Evolutionary conservation across 139 green algal genomes (phyloP), one percentile per base, ranked within the genome.

Genomic region (Ostreobium quekettii): DNA sequence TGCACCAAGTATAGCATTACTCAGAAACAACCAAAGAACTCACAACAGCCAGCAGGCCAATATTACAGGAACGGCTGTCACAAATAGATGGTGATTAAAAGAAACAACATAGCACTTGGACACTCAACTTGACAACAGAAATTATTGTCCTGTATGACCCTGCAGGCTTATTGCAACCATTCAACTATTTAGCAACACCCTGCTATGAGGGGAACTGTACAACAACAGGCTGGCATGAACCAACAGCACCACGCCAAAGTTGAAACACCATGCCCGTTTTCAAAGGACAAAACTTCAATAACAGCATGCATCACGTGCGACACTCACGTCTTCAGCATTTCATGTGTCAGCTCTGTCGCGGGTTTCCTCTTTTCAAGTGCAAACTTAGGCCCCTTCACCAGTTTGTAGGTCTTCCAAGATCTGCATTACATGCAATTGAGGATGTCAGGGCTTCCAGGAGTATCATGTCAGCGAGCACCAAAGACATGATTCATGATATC

Each of bases 351-450:
- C 72, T 99, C 95, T 1, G 93, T 97, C 30, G 83, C 86, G n/a
- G 78, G 67, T 83, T 96, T 95, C 49, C 86, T 89, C 31, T 84
- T 79, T 78, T 97, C 76, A 71, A 97, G 73, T 22, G 93, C 90
- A 85, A 97, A 99, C 76, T 96, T 90, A 56, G 93, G 75, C 0
- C 95, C 95, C 71, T 95, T 96, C 64, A 36, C 74, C 35, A 97
- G 64, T 42, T 71, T 73, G 74, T 89, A 97, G 24, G 89, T 95
- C 71, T 85, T 96, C 86, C 86, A 91, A 3, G 78, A 65, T 56
- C 77, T 86, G 75, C 31, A 71, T 2, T 36, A 15, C 36, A 53
- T 69, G 35, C n/a, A n/a, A n/a, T n/a, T n/a, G n/a, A n/a, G n/a
- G n/a, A n/a, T n/a, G n/a, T n/a, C n/a, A n/a, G 28, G 59, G 11